These are phyloP conservation scores for Obelidium mucronatum DNA, from an alignment of 192 early-diverging fungal species.

Conservation along the genomic window DNA sequence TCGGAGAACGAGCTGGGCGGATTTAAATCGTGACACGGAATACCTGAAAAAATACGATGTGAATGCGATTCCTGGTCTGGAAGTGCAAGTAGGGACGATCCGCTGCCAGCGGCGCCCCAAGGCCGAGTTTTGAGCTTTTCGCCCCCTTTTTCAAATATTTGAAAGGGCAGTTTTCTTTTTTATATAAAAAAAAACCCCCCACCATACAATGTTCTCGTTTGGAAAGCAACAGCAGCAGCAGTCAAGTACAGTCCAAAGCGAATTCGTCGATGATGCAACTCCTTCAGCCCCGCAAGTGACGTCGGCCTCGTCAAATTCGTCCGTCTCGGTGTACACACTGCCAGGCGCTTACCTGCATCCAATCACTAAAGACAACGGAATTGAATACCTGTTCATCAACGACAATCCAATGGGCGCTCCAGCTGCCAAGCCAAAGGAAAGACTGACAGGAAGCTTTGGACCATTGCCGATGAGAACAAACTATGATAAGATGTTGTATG, in stretches of 20 bases:
- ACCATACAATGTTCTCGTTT: constrained; percentile 1
- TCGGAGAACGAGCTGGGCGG: constrained; percentile 33
- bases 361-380: constrained; percentile 39
- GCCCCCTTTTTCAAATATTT: too few relatives aligned
- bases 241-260: neutral
- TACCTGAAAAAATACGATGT: constrained; percentile 24
- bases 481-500: constrained; percentile 62
- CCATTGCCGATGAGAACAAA: constrained; percentile 65
- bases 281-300: constrained; percentile 4
- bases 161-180: neutral
- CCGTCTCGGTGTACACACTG: constrained; percentile 1
- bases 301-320: neutral
- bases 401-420: constrained; percentile 42
- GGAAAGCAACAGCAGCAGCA: neutral
- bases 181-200: neutral
- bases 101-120: neutral
- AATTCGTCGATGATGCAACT: constrained; percentile 19
- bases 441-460: constrained; percentile 53
- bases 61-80: constrained; percentile 38
- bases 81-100: constrained; percentile 2
- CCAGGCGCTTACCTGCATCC: constrained; percentile 41
- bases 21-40: constrained; percentile 29
- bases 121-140: neutral
- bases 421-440: constrained; percentile 27
- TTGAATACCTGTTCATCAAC: constrained; percentile 58